A percentile compares a stretch with the other conserved stretches of the same genome.
Conservation (phyloP, 768 basidiomycete species). For the Termitomyces sp. region DNA sequence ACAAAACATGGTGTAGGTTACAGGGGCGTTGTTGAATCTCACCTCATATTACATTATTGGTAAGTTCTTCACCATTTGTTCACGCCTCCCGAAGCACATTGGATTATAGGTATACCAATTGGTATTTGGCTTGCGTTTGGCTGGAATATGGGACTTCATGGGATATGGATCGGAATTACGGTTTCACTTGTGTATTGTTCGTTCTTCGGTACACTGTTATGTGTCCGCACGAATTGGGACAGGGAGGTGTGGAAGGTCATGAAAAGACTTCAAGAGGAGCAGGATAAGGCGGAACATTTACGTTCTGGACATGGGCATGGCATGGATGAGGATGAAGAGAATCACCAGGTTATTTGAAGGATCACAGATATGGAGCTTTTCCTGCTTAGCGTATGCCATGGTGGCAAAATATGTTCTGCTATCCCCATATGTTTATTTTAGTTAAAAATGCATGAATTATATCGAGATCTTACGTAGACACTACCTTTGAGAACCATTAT, state of each 20-base stretch:
- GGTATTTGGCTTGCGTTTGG: slow-evolving; percentile 79
- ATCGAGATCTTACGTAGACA: no score
- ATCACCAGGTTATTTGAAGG: not conserved
- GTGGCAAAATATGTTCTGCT: no score
- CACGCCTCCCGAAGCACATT: not conserved
- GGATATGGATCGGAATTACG: slow-evolving; percentile 84
- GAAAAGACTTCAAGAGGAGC: slow-evolving; percentile 42
- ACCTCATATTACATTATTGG: slow-evolving; percentile 79
- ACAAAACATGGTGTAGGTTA: slow-evolving; percentile 9
- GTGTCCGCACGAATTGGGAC: slow-evolving; percentile 64
- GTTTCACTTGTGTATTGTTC: slow-evolving; percentile 56
- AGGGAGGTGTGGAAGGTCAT: slow-evolving; percentile 59
- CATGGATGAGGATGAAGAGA: not conserved
- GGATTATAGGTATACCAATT: slow-evolving; percentile 61
- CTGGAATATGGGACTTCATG: slow-evolving; percentile 49
- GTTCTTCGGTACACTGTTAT: slow-evolving; percentile 46
- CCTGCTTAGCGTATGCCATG: no score
- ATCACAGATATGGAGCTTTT: no score
- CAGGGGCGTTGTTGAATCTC: slow-evolving; percentile 75
- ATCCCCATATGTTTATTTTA: no score
- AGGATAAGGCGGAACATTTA: slow-evolving; percentile 23
- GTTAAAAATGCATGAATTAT: no score
- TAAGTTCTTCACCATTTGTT: slow-evolving; percentile 9
- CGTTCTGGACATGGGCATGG: not conserved
- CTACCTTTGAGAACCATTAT: not conserved